Percentiles rank a stretch among this genome's conserved stretches.
Evolutionary conservation across 2,329 filamentous ascomycete species (phyloP).

Genomic region (Stemphylium vesicarium): DNA sequence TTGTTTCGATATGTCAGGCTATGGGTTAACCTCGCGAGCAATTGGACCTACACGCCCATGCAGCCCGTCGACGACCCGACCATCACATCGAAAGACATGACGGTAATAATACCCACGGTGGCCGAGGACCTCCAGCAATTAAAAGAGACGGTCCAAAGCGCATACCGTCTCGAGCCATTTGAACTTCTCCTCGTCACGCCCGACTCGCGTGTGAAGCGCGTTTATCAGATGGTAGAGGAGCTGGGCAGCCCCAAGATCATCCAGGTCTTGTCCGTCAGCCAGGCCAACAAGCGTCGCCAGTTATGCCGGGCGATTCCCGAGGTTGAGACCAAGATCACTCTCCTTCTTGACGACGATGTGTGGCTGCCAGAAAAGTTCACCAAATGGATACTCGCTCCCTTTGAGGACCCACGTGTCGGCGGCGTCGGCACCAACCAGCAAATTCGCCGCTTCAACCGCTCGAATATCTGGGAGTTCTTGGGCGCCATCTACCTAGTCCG

Average conservation of each 20-base stretch:
- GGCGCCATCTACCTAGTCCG: slow-evolving; percentile 91
- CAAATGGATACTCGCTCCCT: slow-evolving; percentile 90
- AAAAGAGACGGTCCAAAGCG: slow-evolving; percentile 78
- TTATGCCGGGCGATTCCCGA: slow-evolving; percentile 89
- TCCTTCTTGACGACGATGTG: slow-evolving; percentile 96
- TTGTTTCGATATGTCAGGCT: slow-evolving; percentile 86
- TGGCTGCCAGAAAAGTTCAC: slow-evolving; percentile 87
- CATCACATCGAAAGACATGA: slow-evolving; percentile 82
- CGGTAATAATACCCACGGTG: slow-evolving; percentile 91
- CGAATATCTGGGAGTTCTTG: slow-evolving; percentile 82
- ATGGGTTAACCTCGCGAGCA: slow-evolving; percentile 77
- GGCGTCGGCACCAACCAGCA: slow-evolving; percentile 93
- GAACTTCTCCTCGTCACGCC: slow-evolving; percentile 89
- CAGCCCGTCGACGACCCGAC: slow-evolving; percentile 81
- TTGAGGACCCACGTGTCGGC: slow-evolving; percentile 82
- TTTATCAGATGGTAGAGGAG: slow-evolving; percentile 64
- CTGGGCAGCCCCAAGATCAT: slow-evolving; percentile 63
- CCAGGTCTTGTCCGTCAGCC: slow-evolving; percentile 75
- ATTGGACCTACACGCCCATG: slow-evolving; percentile 84
- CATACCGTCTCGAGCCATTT: slow-evolving; percentile 70
- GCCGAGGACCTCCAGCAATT: slow-evolving; percentile 86
- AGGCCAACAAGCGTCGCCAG: slow-evolving; percentile 94
- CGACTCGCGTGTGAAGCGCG: slow-evolving; percentile 73
- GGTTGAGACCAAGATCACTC: slow-evolving; percentile 81
- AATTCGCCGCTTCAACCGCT: slow-evolving; percentile 71